A percentile compares a stretch with the other conserved stretches of the same genome.
phyloP scores from a whole-genome alignment of 192 early-diverging fungal genomes.

The Ambispora gerdemannii region DNA sequence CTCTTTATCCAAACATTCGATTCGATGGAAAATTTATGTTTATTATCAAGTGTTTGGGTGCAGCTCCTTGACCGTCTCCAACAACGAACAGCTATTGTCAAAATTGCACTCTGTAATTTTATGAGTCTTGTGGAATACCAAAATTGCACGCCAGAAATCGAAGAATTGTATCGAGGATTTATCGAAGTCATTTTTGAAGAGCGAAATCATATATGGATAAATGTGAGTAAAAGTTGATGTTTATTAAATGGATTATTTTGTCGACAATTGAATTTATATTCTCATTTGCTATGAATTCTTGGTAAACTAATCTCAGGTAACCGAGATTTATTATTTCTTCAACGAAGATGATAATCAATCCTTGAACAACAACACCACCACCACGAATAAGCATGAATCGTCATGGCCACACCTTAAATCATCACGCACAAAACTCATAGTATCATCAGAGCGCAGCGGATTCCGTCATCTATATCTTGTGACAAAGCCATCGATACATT shows the following conservation, averaged over 20 bases:
- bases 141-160: slow-evolving; percentile 24
- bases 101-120: slow-evolving; percentile 50
- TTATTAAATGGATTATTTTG: not conserved
- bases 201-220: slow-evolving; percentile 55
- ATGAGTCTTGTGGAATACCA: slow-evolving; percentile 45
- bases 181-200: slow-evolving; percentile 57
- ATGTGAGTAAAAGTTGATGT: slow-evolving; percentile 42
- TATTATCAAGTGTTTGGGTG: slow-evolving; percentile 47
- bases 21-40: not conserved
- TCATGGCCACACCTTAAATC: not conserved
- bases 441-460: slow-evolving; percentile 57
- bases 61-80: slow-evolving; percentile 59
- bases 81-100: slow-evolving; percentile 47
- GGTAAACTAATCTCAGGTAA: slow-evolving; percentile 14
- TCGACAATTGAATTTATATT: not conserved
- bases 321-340: slow-evolving; percentile 42
- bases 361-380: not conserved
- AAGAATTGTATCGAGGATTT: slow-evolving; percentile 26
- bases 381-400: not conserved
- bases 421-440: slow-evolving; percentile 43
- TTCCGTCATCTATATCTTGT: slow-evolving; percentile 60
- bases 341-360: slow-evolving; percentile 1
- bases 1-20: no score
- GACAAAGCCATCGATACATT: slow-evolving; percentile 29
- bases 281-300: not conserved